Percentiles rank a stretch among this genome's conserved stretches.
Conservation (phyloP, 78 protist genomes). For the Dictyostelium brefeldianum region DNA sequence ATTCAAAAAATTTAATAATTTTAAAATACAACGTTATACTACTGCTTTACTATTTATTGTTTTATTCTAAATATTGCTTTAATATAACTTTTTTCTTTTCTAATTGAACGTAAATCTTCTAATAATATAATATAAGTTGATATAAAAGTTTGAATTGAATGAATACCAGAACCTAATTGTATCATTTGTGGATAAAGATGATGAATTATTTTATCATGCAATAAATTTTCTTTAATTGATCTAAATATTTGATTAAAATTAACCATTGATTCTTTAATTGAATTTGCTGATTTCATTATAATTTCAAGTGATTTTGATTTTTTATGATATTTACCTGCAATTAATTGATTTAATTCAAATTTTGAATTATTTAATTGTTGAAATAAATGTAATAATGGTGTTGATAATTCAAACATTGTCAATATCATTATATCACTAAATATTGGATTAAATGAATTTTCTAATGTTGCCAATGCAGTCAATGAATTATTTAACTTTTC, state of each 20-base stretch:
- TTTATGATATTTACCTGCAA: too few species aligned
- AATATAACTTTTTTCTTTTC: conserved; percentile 3
- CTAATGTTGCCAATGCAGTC: conserved; percentile 39
- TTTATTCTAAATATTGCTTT: neutral
- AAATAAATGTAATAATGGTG: neutral
- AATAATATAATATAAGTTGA: conserved; percentile 2
- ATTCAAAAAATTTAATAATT: too few species aligned
- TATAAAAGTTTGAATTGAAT: conserved; percentile 23
- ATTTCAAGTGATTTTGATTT: neutral
- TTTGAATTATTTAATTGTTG: neutral
- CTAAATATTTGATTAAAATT: neutral
- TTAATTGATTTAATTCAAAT: neutral
- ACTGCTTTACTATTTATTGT: neutral
- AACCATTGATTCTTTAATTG: neutral
- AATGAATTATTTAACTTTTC: neutral
- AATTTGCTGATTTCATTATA: neutral
- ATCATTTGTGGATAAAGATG: conserved; percentile 67
- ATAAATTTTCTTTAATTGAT: conserved; percentile 1
- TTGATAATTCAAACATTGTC: neutral
- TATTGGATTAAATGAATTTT: conserved; percentile 21
- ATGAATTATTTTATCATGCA: conserved; percentile 11
- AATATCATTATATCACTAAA: conserved; percentile 18
- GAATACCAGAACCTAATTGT: conserved; percentile 58
- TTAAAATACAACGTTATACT: too few species aligned
- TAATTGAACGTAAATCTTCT: neutral